phyloP scores from a whole-genome alignment of 495 filamentous ascomycete species.

The Letharia lupina region DNA sequence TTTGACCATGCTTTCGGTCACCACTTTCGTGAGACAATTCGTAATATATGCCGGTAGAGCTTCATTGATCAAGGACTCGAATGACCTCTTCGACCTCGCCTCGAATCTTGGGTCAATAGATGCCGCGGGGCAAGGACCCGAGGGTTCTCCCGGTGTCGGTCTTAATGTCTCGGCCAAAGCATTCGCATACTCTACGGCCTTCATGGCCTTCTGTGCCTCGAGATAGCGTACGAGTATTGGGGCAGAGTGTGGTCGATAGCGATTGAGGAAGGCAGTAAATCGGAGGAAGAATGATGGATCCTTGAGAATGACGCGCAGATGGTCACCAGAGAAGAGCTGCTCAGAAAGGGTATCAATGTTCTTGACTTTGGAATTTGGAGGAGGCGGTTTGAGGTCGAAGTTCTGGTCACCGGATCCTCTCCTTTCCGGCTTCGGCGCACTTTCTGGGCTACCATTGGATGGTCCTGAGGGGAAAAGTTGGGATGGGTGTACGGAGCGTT shows the following conservation, averaged over 20 bases:
- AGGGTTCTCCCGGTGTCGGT: constrained; percentile 37
- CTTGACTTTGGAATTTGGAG: constrained; percentile 24
- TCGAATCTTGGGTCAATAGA: constrained; percentile 46
- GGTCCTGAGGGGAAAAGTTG: neutral
- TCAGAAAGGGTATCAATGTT: constrained; percentile 54
- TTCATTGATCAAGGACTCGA: constrained; percentile 52
- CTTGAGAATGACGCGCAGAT: constrained; percentile 51
- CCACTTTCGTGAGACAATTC: constrained; percentile 49
- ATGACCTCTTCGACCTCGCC: constrained; percentile 48
- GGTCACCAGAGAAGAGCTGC: constrained; percentile 56
- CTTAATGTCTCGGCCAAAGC: constrained; percentile 48
- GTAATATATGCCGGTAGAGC: constrained; percentile 68
- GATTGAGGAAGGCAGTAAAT: constrained; percentile 60
- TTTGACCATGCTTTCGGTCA: constrained; percentile 49
- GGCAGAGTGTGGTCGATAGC: constrained; percentile 61
- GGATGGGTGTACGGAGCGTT: neutral
- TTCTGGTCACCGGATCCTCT: constrained; percentile 15
- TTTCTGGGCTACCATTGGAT: constrained; percentile 11
- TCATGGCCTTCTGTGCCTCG: constrained; percentile 54
- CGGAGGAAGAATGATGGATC: constrained; percentile 61
- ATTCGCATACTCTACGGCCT: constrained; percentile 64
- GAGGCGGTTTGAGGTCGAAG: constrained; percentile 26
- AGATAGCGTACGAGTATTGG: constrained; percentile 60
- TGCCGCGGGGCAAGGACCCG: constrained; percentile 39
- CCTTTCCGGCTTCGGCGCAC: neutral